phyloP scores from a whole-genome alignment of 140 eudicot species.

The Oenanthe javanica region DNA sequence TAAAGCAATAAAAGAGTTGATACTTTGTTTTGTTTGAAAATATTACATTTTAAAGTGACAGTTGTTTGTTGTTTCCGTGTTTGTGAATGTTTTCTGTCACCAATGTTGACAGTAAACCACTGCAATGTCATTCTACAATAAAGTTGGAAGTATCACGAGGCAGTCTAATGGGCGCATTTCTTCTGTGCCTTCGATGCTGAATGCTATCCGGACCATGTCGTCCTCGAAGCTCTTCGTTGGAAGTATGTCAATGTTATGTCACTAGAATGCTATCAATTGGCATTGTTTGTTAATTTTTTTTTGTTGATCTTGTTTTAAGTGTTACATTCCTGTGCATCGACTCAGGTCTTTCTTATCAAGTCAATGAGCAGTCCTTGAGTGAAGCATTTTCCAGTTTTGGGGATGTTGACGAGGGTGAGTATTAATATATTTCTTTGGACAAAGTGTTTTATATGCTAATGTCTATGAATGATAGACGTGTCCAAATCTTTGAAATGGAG shows the following conservation, averaged over 20 bases:
- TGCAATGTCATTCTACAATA: conserved; percentile 62
- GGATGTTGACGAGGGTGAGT: conserved; percentile 65
- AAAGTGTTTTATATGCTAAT: neutral
- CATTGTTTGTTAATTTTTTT: neutral
- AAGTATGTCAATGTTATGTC: conserved; percentile 31
- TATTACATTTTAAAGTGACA: neutral
- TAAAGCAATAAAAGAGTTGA: neutral
- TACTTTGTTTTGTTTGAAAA: neutral
- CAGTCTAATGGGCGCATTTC: conserved; percentile 28
- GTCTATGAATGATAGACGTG: neutral
- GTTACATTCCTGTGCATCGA: neutral
- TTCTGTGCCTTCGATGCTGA: conserved; percentile 15
- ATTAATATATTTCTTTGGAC: neutral
- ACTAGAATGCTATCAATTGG: neutral
- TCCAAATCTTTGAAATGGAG: neutral
- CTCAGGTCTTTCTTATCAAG: conserved; percentile 70
- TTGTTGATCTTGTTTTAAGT: neutral
- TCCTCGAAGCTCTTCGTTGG: conserved; percentile 76
- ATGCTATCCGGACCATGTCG: conserved; percentile 64
- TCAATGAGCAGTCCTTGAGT: conserved; percentile 57
- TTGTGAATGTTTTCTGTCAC: conserved; percentile 3
- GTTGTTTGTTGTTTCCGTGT: neutral
- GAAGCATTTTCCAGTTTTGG: conserved; percentile 80
- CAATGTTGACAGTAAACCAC: conserved; percentile 7
- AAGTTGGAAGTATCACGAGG: conserved; percentile 46